Evolutionary conservation across 164 flowering plant species (phyloP).

Genomic region (Akebia trifoliata): DNA sequence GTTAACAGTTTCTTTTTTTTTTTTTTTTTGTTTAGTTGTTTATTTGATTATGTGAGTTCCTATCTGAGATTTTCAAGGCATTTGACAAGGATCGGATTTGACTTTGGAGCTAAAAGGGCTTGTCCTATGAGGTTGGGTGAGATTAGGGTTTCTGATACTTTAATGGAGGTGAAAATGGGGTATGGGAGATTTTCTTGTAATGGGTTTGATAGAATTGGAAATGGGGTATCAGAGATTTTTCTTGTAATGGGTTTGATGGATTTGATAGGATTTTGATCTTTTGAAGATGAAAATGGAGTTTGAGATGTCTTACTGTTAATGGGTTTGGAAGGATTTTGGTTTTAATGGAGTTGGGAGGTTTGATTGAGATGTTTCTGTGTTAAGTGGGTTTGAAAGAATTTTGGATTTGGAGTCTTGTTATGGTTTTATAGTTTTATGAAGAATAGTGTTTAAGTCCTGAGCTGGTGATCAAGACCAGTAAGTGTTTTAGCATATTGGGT

Average conservation of each 20-base stretch:
- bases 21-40: not conserved
- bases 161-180: not conserved
- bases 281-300: slow-evolving; percentile 13
- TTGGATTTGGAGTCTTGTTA: slow-evolving; percentile 17
- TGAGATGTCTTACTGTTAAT: not conserved
- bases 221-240: not conserved
- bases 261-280: slow-evolving; percentile 13
- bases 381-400: slow-evolving; percentile 23
- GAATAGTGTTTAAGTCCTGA: slow-evolving; percentile 13
- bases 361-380: slow-evolving; percentile 8
- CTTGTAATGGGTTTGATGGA: slow-evolving; percentile 14
- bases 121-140: slow-evolving; percentile 1
- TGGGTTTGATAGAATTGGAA: slow-evolving; percentile 4
- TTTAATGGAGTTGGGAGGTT: slow-evolving; percentile 3
- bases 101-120: slow-evolving; percentile 22
- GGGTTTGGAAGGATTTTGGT: slow-evolving; percentile 13
- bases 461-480: slow-evolving; percentile 16
- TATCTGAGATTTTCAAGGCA: slow-evolving; percentile 24
- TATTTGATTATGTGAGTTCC: slow-evolving; percentile 16
- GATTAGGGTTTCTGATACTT: not conserved
- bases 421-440: slow-evolving; percentile 7
- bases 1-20: not conserved
- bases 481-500: slow-evolving; percentile 2
- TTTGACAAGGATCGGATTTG: slow-evolving; percentile 19
- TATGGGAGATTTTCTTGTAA: slow-evolving; percentile 6